Evolutionary conservation across 257 asterid species (phyloP), one percentile per base, ranked within the genome.

Genomic region (Galeopsis tetrahit): DNA sequence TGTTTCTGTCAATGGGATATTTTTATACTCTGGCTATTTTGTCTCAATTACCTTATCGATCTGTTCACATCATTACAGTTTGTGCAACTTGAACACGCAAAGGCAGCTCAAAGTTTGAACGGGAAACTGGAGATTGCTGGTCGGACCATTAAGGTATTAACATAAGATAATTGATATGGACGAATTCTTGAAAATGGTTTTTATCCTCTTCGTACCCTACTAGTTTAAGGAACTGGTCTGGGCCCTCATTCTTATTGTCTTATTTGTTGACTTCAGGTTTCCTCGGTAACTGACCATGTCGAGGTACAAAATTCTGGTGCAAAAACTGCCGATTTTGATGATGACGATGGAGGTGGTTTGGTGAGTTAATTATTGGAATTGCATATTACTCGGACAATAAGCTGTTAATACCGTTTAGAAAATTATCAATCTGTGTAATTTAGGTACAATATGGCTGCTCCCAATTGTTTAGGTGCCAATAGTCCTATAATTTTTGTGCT

Each of bases 281-380:
- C 99, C 43, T 94, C 96, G 3, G 98, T 94, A 66, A 88, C 96
- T 6, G 99, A 94, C 77, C 98, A 94, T 77, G 83, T 86, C 66
- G 91, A 84, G 59, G 95, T 51, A 35, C 99, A 89, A 89, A 98
- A 94, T 61, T 77, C 96, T 32, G 99, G 97, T 48, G 80, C 93
- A 35, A 94, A 94, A 85, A 86, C 99, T 75, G 99, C 99, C 10
- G 99, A 94, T 83, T 94, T 94, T 83, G 99, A 94, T 69, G 99
- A 94, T 76, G 99, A 94, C 48, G 99, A 94, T 62, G 99, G 99
- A 4, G 99, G 99, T 77, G 99, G 99, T 57, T 72, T 91, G 97
- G 99, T 94, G 83, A 83, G 97, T 82, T 38, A 61, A 43, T 46
- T 40, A 6, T 63, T 59, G 63, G 48, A 61, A 46, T 69, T 72